Percentiles rank a stretch among this genome's conserved stretches.
These are phyloP conservation scores for Polyporus arcularius DNA, from an alignment of 768 basidiomycete species.

Conservation along the genomic window DNA sequence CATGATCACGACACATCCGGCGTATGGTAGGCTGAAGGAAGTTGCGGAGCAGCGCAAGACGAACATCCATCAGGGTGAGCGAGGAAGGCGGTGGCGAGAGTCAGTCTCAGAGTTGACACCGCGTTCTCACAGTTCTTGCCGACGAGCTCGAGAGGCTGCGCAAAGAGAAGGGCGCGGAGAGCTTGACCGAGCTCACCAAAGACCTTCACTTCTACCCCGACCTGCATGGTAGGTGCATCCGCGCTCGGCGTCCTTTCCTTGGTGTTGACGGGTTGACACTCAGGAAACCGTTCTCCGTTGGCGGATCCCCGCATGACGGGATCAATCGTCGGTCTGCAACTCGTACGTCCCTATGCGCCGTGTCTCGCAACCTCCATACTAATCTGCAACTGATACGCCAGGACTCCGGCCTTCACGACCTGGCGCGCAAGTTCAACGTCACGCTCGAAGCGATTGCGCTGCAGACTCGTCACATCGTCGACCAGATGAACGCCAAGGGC, in stretches of 20 bases:
- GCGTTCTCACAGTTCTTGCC: slow-evolving; percentile 58
- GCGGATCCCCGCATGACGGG: slow-evolving; percentile 96
- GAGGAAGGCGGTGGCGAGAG: background rate
- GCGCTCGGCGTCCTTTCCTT: background rate
- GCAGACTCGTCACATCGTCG: slow-evolving; percentile 92
- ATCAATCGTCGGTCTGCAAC: slow-evolving; percentile 82
- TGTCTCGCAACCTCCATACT: background rate
- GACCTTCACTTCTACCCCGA: slow-evolving; percentile 96
- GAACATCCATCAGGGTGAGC: slow-evolving; percentile 58
- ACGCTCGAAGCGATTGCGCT: slow-evolving; percentile 92
- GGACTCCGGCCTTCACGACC: slow-evolving; percentile 75
- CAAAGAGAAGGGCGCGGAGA: slow-evolving; percentile 52
- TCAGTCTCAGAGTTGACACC: background rate
- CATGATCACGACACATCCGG: slow-evolving; percentile 88
- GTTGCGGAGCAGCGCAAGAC: slow-evolving; percentile 58
- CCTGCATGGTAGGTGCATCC: slow-evolving; percentile 65
- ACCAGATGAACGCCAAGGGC: slow-evolving; percentile 84
- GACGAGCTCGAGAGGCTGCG: slow-evolving; percentile 70
- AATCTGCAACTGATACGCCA: slow-evolving; percentile 25
- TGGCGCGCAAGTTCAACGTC: slow-evolving; percentile 88
- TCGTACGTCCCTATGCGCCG: slow-evolving; percentile 44
- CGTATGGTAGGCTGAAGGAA: slow-evolving; percentile 70
- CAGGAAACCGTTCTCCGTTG: slow-evolving; percentile 95
- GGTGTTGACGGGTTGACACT: background rate
- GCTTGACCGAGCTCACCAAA: slow-evolving; percentile 82